These are phyloP conservation scores for Dissophora globulifera DNA, from an alignment of 192 early-diverging fungal genomes.

Conservation along the genomic window DNA sequence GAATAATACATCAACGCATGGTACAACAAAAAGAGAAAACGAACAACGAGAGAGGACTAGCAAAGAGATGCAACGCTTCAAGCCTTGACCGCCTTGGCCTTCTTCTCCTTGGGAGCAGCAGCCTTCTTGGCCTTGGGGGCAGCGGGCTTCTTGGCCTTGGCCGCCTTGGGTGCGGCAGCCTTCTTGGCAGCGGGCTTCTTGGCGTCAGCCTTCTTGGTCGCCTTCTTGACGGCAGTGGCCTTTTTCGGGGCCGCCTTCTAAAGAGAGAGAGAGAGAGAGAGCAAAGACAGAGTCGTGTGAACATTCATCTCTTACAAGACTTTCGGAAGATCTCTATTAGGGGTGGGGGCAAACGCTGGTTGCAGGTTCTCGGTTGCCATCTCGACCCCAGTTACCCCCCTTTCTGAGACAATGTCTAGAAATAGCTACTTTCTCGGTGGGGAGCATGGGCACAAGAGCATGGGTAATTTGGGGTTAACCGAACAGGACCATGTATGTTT, in stretches of 20 bases:
- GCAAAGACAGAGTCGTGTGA: background rate
- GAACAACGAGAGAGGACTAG: background rate
- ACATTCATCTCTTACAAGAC: background rate
- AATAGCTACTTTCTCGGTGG: too few relatives aligned
- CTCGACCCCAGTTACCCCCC: too few relatives aligned
- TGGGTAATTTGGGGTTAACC: too few relatives aligned
- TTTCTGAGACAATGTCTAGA: too few relatives aligned
- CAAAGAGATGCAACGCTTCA: background rate
- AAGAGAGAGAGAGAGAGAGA: background rate
- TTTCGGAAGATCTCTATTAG: too few relatives aligned
- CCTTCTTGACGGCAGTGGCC: slow-evolving; percentile 7
- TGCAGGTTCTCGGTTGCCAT: too few relatives aligned
- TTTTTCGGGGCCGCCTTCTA: slow-evolving; percentile 3
- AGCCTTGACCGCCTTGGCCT: too few relatives aligned
- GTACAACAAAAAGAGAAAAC: background rate
- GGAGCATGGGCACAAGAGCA: too few relatives aligned
- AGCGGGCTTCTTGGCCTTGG: background rate
- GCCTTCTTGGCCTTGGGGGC: background rate
- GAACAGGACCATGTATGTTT: background rate
- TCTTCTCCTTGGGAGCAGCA: too few relatives aligned
- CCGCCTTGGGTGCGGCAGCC: slow-evolving; percentile 22
- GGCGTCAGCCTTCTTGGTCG: background rate
- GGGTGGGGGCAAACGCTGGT: too few relatives aligned
- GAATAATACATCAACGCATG: too few relatives aligned
- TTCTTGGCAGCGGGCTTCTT: slow-evolving; percentile 44